Evolutionary conservation across 2,329 filamentous ascomycete species (phyloP).

Genomic region (Penicillium hordei): DNA sequence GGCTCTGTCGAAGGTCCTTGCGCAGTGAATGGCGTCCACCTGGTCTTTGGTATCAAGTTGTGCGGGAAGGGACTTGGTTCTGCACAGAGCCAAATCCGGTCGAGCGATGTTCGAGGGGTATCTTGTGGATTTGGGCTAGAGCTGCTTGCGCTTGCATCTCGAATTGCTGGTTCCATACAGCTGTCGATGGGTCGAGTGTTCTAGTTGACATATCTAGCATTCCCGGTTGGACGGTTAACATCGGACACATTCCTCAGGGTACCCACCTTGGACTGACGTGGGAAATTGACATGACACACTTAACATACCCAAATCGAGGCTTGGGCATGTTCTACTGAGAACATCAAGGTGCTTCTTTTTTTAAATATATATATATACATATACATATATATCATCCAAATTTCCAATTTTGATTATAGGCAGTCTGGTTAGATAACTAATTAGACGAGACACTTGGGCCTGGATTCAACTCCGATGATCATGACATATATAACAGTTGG

Average conservation of each 20-base stretch:
- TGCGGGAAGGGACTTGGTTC: neutral
- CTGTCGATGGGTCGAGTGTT: neutral
- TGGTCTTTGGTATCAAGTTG: neutral
- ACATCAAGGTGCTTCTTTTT: neutral
- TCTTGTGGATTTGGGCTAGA: neutral
- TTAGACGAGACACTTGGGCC: neutral
- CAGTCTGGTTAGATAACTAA: slow-evolving; percentile 4
- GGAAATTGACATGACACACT: neutral
- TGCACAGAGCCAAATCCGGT: slow-evolving; percentile 4
- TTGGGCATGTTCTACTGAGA: neutral
- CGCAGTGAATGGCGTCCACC: slow-evolving; percentile 11
- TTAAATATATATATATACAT: neutral
- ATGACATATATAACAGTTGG: slow-evolving; percentile 8
- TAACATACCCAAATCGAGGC: neutral
- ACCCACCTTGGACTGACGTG: neutral
- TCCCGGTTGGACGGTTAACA: neutral
- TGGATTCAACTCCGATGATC: slow-evolving; percentile 3
- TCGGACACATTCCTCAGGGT: neutral
- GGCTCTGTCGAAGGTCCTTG: slow-evolving; percentile 47
- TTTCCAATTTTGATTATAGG: slow-evolving; percentile 1
- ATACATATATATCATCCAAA: neutral
- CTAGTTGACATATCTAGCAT: neutral
- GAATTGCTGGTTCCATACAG: slow-evolving; percentile 1
- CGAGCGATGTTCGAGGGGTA: neutral
- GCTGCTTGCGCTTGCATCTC: neutral